Evolutionary conservation across 1,139 yeast species (phyloP).

Genomic region (Yamadazyma atmosphaerica): DNA sequence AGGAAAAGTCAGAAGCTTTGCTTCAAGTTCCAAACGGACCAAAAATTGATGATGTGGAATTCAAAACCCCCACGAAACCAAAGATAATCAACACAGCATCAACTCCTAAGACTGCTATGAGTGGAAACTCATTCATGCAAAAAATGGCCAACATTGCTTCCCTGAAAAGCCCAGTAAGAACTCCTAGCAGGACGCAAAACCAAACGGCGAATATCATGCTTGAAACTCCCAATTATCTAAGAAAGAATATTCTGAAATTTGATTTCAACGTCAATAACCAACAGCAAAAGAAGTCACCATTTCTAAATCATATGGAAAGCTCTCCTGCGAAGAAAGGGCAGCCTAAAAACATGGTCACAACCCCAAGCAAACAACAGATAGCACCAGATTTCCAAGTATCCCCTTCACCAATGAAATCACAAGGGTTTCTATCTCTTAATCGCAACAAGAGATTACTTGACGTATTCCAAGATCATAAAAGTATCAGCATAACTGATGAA

Average conservation of each 20-base stretch:
- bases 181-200: constrained; percentile 7
- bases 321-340: constrained; percentile 6
- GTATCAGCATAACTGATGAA: constrained; percentile 19
- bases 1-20: constrained; percentile 10
- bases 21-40: constrained; percentile 6
- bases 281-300: constrained; percentile 9
- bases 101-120: constrained; percentile 10
- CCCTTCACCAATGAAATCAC: constrained; percentile 47
- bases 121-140: constrained; percentile 12
- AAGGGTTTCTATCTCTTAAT: constrained; percentile 21
- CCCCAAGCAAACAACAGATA: constrained; percentile 5
- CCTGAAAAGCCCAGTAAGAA: constrained; percentile 10
- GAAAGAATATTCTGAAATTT: constrained; percentile 23
- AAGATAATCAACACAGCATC: constrained; percentile 9
- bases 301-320: constrained; percentile 4
- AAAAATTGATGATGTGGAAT: constrained; percentile 12
- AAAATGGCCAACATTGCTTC: constrained; percentile 10
- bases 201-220: constrained; percentile 2
- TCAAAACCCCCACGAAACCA: constrained; percentile 37
- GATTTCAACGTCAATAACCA: constrained; percentile 12
- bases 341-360: neutral
- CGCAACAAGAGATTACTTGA: constrained; percentile 31
- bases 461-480: constrained; percentile 38
- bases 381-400: constrained; percentile 35
- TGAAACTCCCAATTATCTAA: constrained; percentile 39